Evolutionary conservation across 1,139 yeast species (phyloP).

Genomic region (Groenewaldozyma auringiensis): DNA sequence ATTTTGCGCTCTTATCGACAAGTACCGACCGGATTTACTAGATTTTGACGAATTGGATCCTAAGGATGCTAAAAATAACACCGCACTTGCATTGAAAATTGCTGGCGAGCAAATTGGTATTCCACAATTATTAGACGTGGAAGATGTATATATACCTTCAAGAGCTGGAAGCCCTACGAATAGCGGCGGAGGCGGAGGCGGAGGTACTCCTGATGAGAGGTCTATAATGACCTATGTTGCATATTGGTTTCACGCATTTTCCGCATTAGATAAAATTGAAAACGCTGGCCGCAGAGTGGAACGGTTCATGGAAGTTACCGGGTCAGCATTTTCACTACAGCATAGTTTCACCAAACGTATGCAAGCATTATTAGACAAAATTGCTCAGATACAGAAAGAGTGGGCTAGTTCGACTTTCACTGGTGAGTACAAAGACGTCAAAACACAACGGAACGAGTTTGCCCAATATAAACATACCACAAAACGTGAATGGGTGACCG

Average conservation of each 20-base stretch:
- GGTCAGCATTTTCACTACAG: conserved; percentile 32
- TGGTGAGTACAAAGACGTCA: conserved; percentile 31
- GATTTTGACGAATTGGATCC: conserved; percentile 34
- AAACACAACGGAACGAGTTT: conserved; percentile 26
- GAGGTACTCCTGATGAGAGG: conserved; percentile 50
- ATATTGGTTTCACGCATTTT: conserved; percentile 54
- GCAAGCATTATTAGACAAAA: conserved; percentile 24
- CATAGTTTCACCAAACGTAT: conserved; percentile 32
- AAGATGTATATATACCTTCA: conserved; percentile 35
- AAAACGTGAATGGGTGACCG: conserved; percentile 36
- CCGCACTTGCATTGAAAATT: conserved; percentile 33
- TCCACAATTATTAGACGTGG: conserved; percentile 51
- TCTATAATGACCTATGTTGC: conserved; percentile 58
- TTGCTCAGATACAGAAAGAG: conserved; percentile 18
- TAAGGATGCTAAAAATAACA: conserved; percentile 27
- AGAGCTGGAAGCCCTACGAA: too few relatives aligned
- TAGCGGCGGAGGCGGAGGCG: too few relatives aligned
- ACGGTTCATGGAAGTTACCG: conserved; percentile 33
- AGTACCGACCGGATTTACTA: conserved; percentile 39
- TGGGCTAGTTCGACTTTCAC: conserved; percentile 26
- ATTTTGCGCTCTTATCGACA: conserved; percentile 40
- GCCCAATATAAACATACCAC: conserved; percentile 27
- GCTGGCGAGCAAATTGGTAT: conserved; percentile 44
- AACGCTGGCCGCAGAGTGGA: conserved; percentile 37
- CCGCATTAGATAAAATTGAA: conserved; percentile 33